Conservation (phyloP, 2,329 filamentous ascomycete genomes). For the Scorias spongiosa region DNA sequence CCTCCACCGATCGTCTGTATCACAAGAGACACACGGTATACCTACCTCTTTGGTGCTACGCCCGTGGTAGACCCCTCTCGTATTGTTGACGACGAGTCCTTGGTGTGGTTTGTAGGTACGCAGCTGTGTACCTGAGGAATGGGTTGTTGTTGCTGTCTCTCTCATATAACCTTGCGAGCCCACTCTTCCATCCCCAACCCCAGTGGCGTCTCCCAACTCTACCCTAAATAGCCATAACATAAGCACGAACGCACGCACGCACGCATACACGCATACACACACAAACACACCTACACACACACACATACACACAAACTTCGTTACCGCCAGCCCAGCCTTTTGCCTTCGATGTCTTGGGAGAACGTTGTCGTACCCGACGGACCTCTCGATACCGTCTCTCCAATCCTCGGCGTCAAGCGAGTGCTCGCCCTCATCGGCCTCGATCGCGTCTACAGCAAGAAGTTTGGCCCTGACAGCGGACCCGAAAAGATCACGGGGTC, state of each 20-base stretch:
- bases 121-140: not conserved
- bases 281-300: not conserved
- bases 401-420: not conserved
- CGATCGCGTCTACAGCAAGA: not conserved
- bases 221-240: not conserved
- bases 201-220: not conserved
- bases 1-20: too few species aligned
- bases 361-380: not conserved
- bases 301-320: not conserved
- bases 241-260: not conserved
- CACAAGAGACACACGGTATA: too few species aligned
- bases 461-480: not conserved
- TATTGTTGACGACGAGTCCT: not conserved
- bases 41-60: not conserved
- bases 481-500: not conserved
- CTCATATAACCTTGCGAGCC: not conserved
- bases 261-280: not conserved
- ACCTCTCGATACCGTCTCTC: not conserved
- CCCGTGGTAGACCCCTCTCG: not conserved
- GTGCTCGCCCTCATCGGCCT: not conserved
- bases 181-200: not conserved
- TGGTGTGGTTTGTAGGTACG: not conserved
- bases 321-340: not conserved
- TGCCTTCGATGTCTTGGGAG: not conserved
- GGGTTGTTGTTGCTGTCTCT: not conserved